phyloP scores from a whole-genome alignment of 2,329 filamentous ascomycete species.

The Epichloe elymi region DNA sequence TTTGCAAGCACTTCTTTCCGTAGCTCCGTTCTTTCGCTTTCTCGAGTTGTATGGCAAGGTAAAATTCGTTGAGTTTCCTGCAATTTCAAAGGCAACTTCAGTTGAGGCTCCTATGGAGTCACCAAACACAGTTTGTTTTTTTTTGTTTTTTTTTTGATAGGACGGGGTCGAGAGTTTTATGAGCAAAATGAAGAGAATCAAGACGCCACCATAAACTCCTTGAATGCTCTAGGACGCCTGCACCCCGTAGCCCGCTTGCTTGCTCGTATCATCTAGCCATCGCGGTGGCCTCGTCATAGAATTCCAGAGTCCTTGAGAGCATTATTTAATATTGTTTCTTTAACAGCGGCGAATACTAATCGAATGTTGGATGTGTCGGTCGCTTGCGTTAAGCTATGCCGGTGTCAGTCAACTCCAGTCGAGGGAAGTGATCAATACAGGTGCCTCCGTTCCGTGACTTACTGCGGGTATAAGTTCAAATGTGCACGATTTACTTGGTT shows the following conservation, averaged over 20 bases:
- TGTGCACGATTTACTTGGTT: slow-evolving; percentile 97
- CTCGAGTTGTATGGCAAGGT: neutral
- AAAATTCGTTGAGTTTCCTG: neutral
- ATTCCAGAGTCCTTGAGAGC: slow-evolving; percentile 97
- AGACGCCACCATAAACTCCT: slow-evolving; percentile 7
- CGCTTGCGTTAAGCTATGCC: slow-evolving; percentile 77
- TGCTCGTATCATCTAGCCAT: slow-evolving; percentile 9
- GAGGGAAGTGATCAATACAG: neutral
- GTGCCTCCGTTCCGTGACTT: slow-evolving; percentile 24
- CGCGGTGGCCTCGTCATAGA: slow-evolving; percentile 40
- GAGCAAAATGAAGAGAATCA: neutral
- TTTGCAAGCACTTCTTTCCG: neutral
- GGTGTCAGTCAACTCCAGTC: neutral
- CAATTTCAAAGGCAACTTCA: neutral
- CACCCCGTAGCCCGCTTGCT: slow-evolving; percentile 1
- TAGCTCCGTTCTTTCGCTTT: neutral
- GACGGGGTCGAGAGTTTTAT: neutral
- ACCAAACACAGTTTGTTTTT: neutral
- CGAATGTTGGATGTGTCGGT: slow-evolving; percentile 98
- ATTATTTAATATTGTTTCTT: slow-evolving; percentile 97
- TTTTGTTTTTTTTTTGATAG: neutral
- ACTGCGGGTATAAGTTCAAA: slow-evolving; percentile 96
- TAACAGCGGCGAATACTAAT: slow-evolving; percentile 93
- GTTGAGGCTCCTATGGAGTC: neutral
- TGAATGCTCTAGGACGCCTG: slow-evolving; percentile 12